These are phyloP conservation scores for Neospora caninum DNA, from an alignment of 169 alveolate genomes.

Conservation along the genomic window DNA sequence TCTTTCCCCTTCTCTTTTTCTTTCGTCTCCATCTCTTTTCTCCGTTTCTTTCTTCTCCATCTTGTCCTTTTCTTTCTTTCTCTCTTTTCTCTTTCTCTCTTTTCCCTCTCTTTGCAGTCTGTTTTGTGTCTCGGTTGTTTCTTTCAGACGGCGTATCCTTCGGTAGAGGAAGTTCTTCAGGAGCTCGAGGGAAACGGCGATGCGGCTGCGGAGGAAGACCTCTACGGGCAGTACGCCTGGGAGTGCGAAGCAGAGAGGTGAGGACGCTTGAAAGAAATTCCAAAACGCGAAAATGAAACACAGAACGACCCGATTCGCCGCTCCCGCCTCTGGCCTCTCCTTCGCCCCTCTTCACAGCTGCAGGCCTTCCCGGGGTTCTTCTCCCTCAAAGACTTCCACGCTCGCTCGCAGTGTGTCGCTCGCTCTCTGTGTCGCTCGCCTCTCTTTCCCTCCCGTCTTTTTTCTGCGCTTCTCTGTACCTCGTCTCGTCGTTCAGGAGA, in stretches of 20 bases:
- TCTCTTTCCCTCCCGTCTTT: too few relatives aligned
- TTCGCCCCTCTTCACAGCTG: too few relatives aligned
- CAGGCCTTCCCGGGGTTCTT: too few relatives aligned
- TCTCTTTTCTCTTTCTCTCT: neutral
- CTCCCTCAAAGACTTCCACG: too few relatives aligned
- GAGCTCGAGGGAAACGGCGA: neutral
- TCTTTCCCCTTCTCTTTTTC: neutral
- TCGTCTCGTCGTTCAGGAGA: too few relatives aligned
- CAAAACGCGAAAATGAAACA: too few relatives aligned
- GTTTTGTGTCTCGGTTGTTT: neutral
- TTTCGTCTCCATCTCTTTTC: neutral
- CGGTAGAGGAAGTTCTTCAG: slow-evolving; percentile 47
- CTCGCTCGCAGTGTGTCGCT: too few relatives aligned
- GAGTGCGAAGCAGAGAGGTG: slow-evolving; percentile 61
- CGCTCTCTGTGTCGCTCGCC: too few relatives aligned
- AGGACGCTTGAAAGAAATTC: neutral
- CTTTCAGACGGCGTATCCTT: slow-evolving; percentile 55
- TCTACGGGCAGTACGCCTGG: slow-evolving; percentile 61
- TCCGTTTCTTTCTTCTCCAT: neutral
- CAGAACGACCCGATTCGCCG: too few relatives aligned
- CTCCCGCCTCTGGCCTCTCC: too few relatives aligned
- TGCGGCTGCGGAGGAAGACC: neutral
- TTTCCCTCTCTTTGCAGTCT: neutral
- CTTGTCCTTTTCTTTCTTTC: neutral
- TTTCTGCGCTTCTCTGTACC: too few relatives aligned